Percentiles rank a stretch among this genome's conserved stretches.
Conservation (phyloP, 176 grass and related monocot genomes). For the Ampelocalamus luodianensis region DNA sequence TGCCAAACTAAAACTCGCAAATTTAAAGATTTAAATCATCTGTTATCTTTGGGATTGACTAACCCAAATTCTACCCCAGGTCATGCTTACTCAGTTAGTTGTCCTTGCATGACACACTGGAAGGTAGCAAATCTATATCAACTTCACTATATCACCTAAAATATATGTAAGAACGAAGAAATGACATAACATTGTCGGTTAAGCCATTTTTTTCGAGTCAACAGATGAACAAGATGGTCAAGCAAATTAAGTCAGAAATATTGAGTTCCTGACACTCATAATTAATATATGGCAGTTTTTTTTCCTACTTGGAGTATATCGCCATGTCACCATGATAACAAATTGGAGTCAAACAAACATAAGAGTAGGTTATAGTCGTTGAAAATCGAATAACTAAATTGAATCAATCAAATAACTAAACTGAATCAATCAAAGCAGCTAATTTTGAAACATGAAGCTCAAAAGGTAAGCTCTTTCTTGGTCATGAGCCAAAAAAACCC, state of each 20-base stretch:
- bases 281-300: not conserved
- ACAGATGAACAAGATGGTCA: not conserved
- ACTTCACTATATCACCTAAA: not conserved
- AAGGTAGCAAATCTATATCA: not conserved
- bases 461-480: not conserved
- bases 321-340: not conserved
- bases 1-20: not conserved
- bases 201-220: not conserved
- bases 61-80: not conserved
- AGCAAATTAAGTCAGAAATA: not conserved
- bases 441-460: not conserved
- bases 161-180: not conserved
- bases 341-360: not conserved
- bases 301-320: not conserved
- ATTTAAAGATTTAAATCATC: not conserved
- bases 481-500: not conserved
- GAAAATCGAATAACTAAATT: not conserved
- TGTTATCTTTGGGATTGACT: not conserved
- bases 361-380: not conserved
- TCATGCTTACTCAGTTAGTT: not conserved
- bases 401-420: slow-evolving; percentile 11
- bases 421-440: slow-evolving; percentile 4
- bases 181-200: not conserved
- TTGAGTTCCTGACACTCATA: not conserved
- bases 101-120: not conserved